Conservation (phyloP, 169 alveolate genomes). For the Cryptosporidium viatorum region DNA sequence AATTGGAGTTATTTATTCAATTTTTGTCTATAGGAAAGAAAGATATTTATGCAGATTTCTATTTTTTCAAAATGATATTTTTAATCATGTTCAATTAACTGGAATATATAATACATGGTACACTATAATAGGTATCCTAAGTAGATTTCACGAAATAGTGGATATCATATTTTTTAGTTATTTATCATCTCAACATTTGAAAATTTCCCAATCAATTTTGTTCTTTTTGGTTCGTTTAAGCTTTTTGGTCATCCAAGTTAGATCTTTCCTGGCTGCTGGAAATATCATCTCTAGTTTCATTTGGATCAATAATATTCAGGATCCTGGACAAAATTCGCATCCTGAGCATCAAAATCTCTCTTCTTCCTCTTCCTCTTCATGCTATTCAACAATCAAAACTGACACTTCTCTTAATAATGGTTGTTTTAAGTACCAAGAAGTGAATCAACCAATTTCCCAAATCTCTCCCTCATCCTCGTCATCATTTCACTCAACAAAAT, state of each 20-base stretch:
- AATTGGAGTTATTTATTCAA: conserved; percentile 10
- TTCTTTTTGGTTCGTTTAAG: conserved; percentile 16
- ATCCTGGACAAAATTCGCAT: neutral
- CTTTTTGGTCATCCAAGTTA: conserved; percentile 11
- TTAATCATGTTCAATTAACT: neutral
- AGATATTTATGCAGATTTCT: neutral
- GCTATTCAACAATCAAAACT: neutral
- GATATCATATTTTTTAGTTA: conserved; percentile 11
- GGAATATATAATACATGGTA: neutral
- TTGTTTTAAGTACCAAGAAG: neutral
- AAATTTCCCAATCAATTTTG: neutral
- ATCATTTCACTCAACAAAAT: neutral
- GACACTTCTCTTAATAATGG: neutral
- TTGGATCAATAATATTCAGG: neutral
- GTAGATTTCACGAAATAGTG: conserved; percentile 8
- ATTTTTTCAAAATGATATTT: neutral
- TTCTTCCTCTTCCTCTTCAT: neutral
- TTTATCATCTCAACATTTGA: neutral
- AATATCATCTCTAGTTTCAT: neutral
- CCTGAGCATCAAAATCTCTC: neutral
- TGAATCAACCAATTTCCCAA: neutral
- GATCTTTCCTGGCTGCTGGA: conserved; percentile 15
- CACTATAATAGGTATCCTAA: conserved; percentile 8
- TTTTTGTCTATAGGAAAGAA: neutral
- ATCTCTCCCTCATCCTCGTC: neutral